Evolutionary conservation across 192 early-diverging fungal genomes (phyloP), one percentile per base, ranked within the genome.

Genomic region (Entomortierella lignicola): DNA sequence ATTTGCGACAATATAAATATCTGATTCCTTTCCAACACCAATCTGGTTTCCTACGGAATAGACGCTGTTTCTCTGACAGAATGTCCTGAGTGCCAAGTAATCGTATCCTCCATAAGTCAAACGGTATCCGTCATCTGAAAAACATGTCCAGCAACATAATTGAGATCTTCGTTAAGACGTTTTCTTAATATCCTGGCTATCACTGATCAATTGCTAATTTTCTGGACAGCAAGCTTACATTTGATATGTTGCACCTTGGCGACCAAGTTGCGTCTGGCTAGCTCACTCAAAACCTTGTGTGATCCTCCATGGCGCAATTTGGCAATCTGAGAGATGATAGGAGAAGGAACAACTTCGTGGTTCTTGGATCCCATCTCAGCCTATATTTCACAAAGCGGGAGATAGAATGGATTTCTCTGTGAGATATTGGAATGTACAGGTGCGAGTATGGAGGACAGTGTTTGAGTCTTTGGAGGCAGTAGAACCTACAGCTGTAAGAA

Each of bases 71-170:
- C 96, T 89, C 75, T 94, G 93, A 60, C 88, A 90, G 72, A 99
- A 86, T 8, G 98, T 95, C 80, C 94, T 95, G 37, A 99, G 86
- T 0, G 98, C 97, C 51, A 99, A 86, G 79, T 98, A 98, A 81
- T 99, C 98, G 86, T 97, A 99, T n/a, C 98, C 98, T 55, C 97
- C 95, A 77, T 99, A 99, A 29, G 98, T 96, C 61, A 99, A 86
- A 52, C 96, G 88, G 83, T 98, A 99, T 27, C 98, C 98, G 34
- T 95, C 93, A 83, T 99, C 92, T 94, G 67, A 29, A 86, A n/a
- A n/a, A n/a, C n/a, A n/a, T n/a, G n/a, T n/a, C n/a, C n/a, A n/a
- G n/a, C n/a, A n/a, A n/a, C n/a, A n/a, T n/a, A n/a, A n/a, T n/a
- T n/a, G n/a, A n/a, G n/a, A n/a, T 55, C 87, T 65, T 82, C 55